These are phyloP conservation scores for Taiozyma sp. DNA, from an alignment of 1,139 yeast genomes.

Conservation along the genomic window DNA sequence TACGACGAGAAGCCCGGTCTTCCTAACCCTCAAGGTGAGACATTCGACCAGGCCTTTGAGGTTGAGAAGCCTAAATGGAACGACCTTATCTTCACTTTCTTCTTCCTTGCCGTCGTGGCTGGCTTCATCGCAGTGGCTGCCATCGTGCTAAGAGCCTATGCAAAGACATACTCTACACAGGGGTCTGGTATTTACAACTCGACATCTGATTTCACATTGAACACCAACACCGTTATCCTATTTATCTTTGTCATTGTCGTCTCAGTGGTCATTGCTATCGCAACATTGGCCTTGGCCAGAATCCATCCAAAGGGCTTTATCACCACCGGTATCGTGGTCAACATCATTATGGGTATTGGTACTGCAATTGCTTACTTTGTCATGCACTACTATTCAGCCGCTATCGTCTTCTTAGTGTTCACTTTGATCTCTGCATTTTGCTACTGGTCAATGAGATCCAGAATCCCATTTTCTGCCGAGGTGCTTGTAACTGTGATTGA, in stretches of 20 bases:
- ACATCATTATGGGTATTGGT: conserved; percentile 65
- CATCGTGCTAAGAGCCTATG: conserved; percentile 60
- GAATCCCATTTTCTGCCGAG: conserved; percentile 72
- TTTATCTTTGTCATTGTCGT: conserved; percentile 62
- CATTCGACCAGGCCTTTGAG: conserved; percentile 64
- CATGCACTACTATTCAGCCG: conserved; percentile 67
- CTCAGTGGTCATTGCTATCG: conserved; percentile 51
- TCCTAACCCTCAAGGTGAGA: conserved; percentile 32
- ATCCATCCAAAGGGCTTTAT: conserved; percentile 64
- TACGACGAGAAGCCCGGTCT: conserved; percentile 23
- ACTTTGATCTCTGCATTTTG: conserved; percentile 61
- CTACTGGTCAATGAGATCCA: conserved; percentile 65
- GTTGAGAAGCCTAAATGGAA: conserved; percentile 61
- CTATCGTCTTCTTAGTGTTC: conserved; percentile 64
- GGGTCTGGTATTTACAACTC: conserved; percentile 65
- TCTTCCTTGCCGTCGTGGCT: conserved; percentile 54
- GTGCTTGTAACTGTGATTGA: conserved; percentile 69
- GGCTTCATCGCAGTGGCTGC: conserved; percentile 74
- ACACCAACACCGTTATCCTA: conserved; percentile 68
- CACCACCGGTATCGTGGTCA: conserved; percentile 60
- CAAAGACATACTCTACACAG: conserved; percentile 44
- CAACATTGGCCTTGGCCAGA: conserved; percentile 57
- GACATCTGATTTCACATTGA: conserved; percentile 50
- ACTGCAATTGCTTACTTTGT: conserved; percentile 70
- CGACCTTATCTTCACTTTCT: conserved; percentile 66